Base-by-base conservation (phyloP, 2,329 filamentous ascomycete species). In the Fusarium sp. region DNA sequence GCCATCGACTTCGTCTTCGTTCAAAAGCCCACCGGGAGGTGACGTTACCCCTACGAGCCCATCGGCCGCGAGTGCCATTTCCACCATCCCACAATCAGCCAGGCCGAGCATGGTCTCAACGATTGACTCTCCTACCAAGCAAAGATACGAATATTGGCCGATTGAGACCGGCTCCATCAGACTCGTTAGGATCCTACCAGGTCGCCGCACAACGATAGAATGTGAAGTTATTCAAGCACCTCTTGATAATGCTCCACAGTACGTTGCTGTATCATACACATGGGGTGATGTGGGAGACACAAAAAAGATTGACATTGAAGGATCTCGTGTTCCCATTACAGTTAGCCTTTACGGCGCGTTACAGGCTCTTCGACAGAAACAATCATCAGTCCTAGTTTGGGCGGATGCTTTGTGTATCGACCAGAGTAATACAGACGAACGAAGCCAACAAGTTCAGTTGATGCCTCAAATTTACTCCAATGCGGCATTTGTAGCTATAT, bases 281-380 rank as follows among this genome's bases (percentile, higher is more conserved):
- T 69, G 66, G 66, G 66, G 60, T 3, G 66, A 69, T 16, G 42
- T 49, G 1, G 50, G 59, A 2, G 66, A 69, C 7, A 66, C 42
- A 6, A 62, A 43, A 5, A 57, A 25, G 8, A 62, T 69, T 3
- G 66, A 62, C 9, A 16, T 69, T 4, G 55, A 66, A 25, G 66
- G 60, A 1, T 49, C 27, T 4, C 18, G 14, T 2, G 30, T 66
- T 3, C 54, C 30, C 0, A 42, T 69, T 9, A 46, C 66, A 3
- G 47, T 45, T 1, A 69, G 55, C 2, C 66, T 69, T 1, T 30
- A 69, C 4, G 66, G 66, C 0, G 60, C 51, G 2, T 20, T 69
- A 14, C 42, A 62, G 30, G 66, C 51, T 14, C 51, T 69, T 5
- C 60, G 60, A 0, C 32, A 69, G 9, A 62, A 37, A 10, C 30